phyloP scores from a whole-genome alignment of 306 rosid species.

The Morella rubra region DNA sequence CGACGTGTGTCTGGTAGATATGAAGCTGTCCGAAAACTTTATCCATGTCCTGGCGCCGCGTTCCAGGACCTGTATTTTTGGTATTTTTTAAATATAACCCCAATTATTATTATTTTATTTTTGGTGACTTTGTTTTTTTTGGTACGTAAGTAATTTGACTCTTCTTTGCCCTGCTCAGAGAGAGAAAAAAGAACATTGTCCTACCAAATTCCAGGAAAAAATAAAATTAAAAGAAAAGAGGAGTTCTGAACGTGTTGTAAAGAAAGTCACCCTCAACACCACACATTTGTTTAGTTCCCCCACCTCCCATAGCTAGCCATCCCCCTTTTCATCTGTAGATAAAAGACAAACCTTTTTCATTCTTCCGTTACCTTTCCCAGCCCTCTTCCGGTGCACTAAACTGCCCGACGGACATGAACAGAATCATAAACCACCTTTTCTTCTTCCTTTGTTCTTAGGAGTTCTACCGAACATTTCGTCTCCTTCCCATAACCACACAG shows the following conservation, averaged over 20 bases:
- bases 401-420: conserved; percentile 22
- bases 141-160: too few relatives aligned
- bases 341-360: neutral
- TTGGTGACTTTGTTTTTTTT: too few relatives aligned
- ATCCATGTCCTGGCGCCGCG: too few relatives aligned
- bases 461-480: conserved; percentile 12
- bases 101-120: too few relatives aligned
- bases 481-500: neutral
- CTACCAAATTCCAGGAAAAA: too few relatives aligned
- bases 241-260: conserved; percentile 4
- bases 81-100: too few relatives aligned
- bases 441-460: conserved; percentile 12
- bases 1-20: too few relatives aligned
- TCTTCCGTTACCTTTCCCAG: neutral
- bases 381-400: neutral
- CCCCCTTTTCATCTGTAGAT: neutral
- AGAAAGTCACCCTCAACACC: conserved; percentile 23
- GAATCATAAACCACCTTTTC: neutral
- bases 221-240: neutral
- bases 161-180: too few relatives aligned
- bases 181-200: too few relatives aligned
- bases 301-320: neutral
- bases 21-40: too few relatives aligned
- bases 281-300: conserved; percentile 18
- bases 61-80: too few relatives aligned